A percentile compares a stretch with the other conserved stretches of the same genome.
These are phyloP conservation scores for Linaria vulgaris DNA, from an alignment of 257 asterid genomes.

Conservation along the genomic window DNA sequence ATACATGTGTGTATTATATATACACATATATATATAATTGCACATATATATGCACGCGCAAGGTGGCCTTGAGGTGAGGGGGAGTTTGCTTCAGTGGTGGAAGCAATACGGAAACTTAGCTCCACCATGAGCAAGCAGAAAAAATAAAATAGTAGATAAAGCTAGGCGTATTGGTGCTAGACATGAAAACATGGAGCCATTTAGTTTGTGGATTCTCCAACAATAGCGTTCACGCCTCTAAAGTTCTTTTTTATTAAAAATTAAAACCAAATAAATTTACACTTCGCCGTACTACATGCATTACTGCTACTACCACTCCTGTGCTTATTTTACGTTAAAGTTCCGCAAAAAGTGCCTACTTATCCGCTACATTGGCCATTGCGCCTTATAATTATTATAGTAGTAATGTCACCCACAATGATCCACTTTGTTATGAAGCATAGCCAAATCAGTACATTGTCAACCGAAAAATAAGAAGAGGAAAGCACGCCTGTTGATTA, in stretches of 20 bases:
- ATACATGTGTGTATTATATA: too few species aligned
- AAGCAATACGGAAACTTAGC: too few species aligned
- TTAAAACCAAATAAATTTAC: neutral
- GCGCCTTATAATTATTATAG: constrained; percentile 23
- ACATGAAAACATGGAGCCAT: constrained; percentile 40
- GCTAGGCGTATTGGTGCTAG: constrained; percentile 16
- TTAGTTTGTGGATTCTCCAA: constrained; percentile 56
- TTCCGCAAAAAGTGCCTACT: constrained; percentile 39
- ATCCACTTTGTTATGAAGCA: constrained; percentile 7
- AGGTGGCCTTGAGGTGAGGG: too few species aligned
- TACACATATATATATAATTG: too few species aligned
- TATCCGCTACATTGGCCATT: constrained; percentile 37
- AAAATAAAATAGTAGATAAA: too few species aligned
- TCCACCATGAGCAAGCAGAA: too few species aligned
- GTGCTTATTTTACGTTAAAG: constrained; percentile 18
- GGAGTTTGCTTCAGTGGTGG: too few species aligned
- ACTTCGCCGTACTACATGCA: constrained; percentile 28
- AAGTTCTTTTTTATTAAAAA: neutral
- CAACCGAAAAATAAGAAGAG: too few species aligned
- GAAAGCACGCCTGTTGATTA: too few species aligned
- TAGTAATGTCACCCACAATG: constrained; percentile 2
- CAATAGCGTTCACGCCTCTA: constrained; percentile 44
- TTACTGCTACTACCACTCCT: constrained; percentile 4
- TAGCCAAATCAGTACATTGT: too few species aligned
- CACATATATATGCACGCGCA: too few species aligned